These are phyloP conservation scores for Aspergillus heteromorphus DNA, from an alignment of 495 filamentous ascomycete genomes.

Conservation along the genomic window DNA sequence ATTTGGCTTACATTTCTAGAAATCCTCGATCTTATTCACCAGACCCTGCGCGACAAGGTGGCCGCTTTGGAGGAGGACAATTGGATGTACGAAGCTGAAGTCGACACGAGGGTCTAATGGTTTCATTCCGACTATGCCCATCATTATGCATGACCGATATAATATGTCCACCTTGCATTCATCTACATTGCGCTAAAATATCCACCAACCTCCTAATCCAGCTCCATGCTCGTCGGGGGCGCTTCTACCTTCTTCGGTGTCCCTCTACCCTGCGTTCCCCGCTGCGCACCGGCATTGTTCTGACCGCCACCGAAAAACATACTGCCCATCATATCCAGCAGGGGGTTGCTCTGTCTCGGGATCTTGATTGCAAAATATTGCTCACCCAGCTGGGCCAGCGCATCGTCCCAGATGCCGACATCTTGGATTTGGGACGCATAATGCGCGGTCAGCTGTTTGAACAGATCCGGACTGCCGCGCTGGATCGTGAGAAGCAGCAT, in stretches of 20 bases:
- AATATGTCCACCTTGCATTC: slow-evolving; percentile 4
- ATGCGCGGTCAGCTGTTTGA: slow-evolving; percentile 72
- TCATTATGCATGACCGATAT: slow-evolving; percentile 15
- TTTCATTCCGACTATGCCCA: slow-evolving; percentile 1
- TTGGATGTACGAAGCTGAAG: slow-evolving; percentile 85
- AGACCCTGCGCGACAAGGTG: slow-evolving; percentile 66
- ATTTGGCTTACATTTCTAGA: slow-evolving; percentile 44
- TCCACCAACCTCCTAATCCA: slow-evolving; percentile 39
- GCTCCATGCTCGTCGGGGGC: slow-evolving; percentile 46
- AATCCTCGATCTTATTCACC: slow-evolving; percentile 63
- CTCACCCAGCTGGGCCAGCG: slow-evolving; percentile 81
- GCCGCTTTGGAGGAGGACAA: slow-evolving; percentile 73
- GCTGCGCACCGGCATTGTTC: slow-evolving; percentile 38
- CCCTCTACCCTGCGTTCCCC: slow-evolving; percentile 28
- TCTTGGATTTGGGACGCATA: slow-evolving; percentile 76
- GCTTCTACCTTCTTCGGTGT: slow-evolving; percentile 43
- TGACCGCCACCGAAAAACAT: slow-evolving; percentile 72
- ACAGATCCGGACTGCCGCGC: slow-evolving; percentile 74
- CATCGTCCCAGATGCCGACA: slow-evolving; percentile 71
- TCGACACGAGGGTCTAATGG: slow-evolving; percentile 25
- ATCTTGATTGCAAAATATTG: slow-evolving; percentile 97
- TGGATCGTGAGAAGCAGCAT: slow-evolving; percentile 79
- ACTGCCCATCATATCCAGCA: slow-evolving; percentile 96
- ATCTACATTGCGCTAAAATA: slow-evolving; percentile 1
- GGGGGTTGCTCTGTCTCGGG: slow-evolving; percentile 77